A percentile compares a stretch with the other conserved stretches of the same genome.
Evolutionary conservation across 805 yeast species (phyloP).

Genomic region (Danielozyma ontarioensis): DNA sequence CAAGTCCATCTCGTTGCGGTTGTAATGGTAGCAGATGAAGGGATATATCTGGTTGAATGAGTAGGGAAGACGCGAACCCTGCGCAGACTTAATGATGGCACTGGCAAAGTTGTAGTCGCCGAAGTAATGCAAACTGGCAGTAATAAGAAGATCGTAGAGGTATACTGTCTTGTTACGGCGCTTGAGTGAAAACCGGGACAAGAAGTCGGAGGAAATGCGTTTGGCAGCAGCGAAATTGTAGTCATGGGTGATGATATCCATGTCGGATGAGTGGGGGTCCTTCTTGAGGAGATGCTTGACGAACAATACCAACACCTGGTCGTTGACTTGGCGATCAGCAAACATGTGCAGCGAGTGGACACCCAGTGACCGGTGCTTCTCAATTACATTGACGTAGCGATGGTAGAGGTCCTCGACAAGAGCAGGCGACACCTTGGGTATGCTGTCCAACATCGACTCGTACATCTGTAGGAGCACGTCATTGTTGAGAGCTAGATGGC

Average conservation of each 20-base stretch:
- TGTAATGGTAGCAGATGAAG: slow-evolving; percentile 31
- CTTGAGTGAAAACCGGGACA: slow-evolving; percentile 7
- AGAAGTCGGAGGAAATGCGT: slow-evolving; percentile 19
- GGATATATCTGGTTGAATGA: slow-evolving; percentile 37
- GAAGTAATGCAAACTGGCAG: slow-evolving; percentile 25
- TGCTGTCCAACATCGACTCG: slow-evolving; percentile 13
- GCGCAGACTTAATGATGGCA: slow-evolving; percentile 19
- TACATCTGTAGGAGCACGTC: slow-evolving; percentile 20
- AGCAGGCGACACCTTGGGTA: slow-evolving; percentile 9
- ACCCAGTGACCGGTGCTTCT: neutral
- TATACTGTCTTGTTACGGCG: slow-evolving; percentile 14
- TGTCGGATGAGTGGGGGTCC: slow-evolving; percentile 11
- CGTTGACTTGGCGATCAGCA: slow-evolving; percentile 10
- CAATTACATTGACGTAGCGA: slow-evolving; percentile 11
- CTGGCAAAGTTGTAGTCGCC: slow-evolving; percentile 31
- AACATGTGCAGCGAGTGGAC: slow-evolving; percentile 5
- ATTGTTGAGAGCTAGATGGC: slow-evolving; percentile 16
- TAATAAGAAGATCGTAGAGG: slow-evolving; percentile 25
- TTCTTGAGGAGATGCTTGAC: slow-evolving; percentile 20
- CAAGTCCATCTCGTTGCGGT: slow-evolving; percentile 19
- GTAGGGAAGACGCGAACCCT: slow-evolving; percentile 23
- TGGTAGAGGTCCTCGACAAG: slow-evolving; percentile 17
- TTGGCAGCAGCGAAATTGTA: slow-evolving; percentile 19
- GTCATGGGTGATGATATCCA: slow-evolving; percentile 10
- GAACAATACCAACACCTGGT: slow-evolving; percentile 14